phyloP scores from a whole-genome alignment of 140 eudicot species.

The Ambrosia hybrid region DNA sequence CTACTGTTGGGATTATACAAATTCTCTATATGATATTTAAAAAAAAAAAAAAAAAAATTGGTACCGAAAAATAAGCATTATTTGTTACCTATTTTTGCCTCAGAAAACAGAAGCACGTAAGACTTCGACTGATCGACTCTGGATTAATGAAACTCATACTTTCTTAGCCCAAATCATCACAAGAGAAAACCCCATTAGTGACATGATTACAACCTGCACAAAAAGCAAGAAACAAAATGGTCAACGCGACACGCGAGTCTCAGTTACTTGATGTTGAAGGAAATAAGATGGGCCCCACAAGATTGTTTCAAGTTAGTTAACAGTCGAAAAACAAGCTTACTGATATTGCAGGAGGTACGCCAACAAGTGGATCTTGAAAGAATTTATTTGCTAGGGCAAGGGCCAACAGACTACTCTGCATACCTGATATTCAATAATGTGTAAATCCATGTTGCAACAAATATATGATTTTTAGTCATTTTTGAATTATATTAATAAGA shows the following conservation, averaged over 20 bases:
- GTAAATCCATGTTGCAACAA: background rate
- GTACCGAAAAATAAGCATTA: background rate
- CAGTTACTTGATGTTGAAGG: background rate
- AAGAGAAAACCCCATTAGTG: slow-evolving; percentile 90
- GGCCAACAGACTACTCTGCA: slow-evolving; percentile 98
- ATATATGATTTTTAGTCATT: background rate
- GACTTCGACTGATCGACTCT: slow-evolving; percentile 3
- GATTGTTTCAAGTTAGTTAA: slow-evolving; percentile 10
- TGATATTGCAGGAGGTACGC: slow-evolving; percentile 96
- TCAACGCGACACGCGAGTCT: background rate
- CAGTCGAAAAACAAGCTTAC: slow-evolving; percentile 44
- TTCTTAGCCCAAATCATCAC: slow-evolving; percentile 92
- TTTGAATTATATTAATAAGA: background rate
- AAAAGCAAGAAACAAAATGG: background rate
- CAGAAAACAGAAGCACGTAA: background rate
- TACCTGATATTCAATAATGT: slow-evolving; percentile 45
- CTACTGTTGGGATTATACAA: background rate
- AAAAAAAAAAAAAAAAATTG: no score
- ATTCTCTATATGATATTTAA: background rate
- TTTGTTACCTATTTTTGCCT: no score
- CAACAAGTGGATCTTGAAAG: slow-evolving; percentile 89
- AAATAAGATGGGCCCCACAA: background rate
- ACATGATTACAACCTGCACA: slow-evolving; percentile 90
- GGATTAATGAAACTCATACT: background rate
- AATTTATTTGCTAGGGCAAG: slow-evolving; percentile 93